A percentile compares a stretch with the other conserved stretches of the same genome.
Evolutionary conservation across 2,329 filamentous ascomycete species (phyloP).

Genomic region (Fusarium proliferatum): DNA sequence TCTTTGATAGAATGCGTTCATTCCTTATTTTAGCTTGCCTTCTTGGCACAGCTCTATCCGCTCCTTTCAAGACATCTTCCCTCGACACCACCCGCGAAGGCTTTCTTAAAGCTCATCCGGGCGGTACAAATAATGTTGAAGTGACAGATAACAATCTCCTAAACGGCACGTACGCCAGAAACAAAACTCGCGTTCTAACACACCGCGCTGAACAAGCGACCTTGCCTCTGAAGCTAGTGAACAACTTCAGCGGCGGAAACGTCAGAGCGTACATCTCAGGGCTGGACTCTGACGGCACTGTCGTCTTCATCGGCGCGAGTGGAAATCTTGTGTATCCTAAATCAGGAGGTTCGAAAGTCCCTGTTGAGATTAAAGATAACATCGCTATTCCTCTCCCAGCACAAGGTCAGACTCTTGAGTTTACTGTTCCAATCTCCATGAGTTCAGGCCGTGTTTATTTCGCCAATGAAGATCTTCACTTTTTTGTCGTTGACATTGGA

Average conservation of each 20-base stretch:
- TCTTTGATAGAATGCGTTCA: constrained; percentile 40
- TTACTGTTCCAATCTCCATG: constrained; percentile 56
- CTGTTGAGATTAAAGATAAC: constrained; percentile 52
- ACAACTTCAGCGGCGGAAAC: constrained; percentile 54
- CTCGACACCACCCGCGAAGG: constrained; percentile 29
- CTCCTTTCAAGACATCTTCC: constrained; percentile 16
- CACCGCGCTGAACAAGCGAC: constrained; percentile 8
- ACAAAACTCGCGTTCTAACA: constrained; percentile 9
- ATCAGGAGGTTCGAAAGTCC: constrained; percentile 49
- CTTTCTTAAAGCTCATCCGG: constrained; percentile 49
- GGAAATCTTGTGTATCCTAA: constrained; percentile 57
- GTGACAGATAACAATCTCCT: constrained; percentile 54
- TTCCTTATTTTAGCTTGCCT: constrained; percentile 38
- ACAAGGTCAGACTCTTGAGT: constrained; percentile 50
- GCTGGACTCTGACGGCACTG: constrained; percentile 51
- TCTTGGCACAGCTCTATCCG: constrained; percentile 30
- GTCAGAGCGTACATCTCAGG: constrained; percentile 61
- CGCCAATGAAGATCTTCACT: constrained; percentile 54
- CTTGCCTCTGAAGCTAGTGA: constrained; percentile 53
- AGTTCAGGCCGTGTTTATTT: constrained; percentile 59
- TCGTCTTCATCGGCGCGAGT: constrained; percentile 58
- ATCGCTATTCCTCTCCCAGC: constrained; percentile 57
- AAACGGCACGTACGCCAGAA: constrained; percentile 50
- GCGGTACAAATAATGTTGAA: constrained; percentile 47
- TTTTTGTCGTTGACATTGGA: constrained; percentile 53